These are phyloP conservation scores for Fraxinus quadrangulata DNA, from an alignment of 257 asterid genomes.

Conservation along the genomic window DNA sequence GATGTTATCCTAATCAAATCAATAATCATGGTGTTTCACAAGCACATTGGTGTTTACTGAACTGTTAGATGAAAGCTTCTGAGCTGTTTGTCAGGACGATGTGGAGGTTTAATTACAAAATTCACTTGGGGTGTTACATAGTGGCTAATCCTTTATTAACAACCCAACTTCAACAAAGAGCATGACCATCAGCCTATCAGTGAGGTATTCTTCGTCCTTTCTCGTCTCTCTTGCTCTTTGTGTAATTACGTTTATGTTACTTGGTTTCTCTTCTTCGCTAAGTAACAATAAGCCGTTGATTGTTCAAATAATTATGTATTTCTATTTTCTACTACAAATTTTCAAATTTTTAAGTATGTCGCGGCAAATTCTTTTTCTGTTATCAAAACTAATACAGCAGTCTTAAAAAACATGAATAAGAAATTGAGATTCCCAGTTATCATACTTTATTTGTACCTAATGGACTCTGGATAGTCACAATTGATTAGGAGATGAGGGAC, in stretches of 20 bases:
- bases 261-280: background rate
- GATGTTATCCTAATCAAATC: too few relatives aligned
- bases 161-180: background rate
- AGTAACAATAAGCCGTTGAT: background rate
- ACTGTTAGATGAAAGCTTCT: too few relatives aligned
- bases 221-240: background rate
- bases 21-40: too few relatives aligned
- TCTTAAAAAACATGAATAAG: background rate
- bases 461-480: background rate
- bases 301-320: background rate
- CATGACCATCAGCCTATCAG: slow-evolving; percentile 21
- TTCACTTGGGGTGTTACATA: too few relatives aligned
- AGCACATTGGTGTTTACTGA: too few relatives aligned
- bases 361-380: background rate
- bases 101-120: too few relatives aligned
- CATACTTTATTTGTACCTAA: background rate
- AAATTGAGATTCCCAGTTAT: background rate
- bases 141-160: too few relatives aligned
- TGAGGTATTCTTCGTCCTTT: slow-evolving; percentile 33
- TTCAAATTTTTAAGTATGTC: background rate
- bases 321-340: background rate
- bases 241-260: background rate
- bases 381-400: background rate
- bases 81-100: too few relatives aligned
- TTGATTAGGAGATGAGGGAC: background rate